Conservation (phyloP, 106 monocot genomes). For the Vanilla planifolia region DNA sequence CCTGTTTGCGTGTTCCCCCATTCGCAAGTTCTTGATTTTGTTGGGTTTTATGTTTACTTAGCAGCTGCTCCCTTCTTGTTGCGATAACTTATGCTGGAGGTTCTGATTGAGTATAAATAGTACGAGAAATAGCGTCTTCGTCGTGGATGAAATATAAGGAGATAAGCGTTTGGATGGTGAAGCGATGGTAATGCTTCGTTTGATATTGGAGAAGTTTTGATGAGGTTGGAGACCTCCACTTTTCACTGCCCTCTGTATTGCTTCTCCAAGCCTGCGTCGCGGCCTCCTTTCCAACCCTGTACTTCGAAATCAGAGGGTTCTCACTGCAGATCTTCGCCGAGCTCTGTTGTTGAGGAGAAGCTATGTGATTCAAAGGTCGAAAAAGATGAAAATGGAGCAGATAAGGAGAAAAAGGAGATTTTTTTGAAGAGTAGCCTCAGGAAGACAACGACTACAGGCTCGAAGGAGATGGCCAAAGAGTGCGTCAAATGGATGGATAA, state of each 20-base stretch:
- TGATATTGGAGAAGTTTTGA: conserved; percentile 3
- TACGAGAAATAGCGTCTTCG: neutral
- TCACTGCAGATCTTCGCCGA: neutral
- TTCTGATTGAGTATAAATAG: neutral
- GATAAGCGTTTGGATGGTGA: neutral
- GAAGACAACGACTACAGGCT: conserved; percentile 12
- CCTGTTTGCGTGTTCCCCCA: neutral
- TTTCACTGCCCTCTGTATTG: conserved; percentile 8
- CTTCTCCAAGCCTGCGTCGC: conserved; percentile 2
- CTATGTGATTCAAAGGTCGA: conserved; percentile 22
- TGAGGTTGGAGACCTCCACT: neutral
- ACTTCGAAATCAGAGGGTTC: neutral
- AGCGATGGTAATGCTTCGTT: neutral
- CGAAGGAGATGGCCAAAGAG: conserved; percentile 14
- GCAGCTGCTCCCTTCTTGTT: no score
- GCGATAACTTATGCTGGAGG: neutral
- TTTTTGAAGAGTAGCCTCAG: conserved; percentile 46
- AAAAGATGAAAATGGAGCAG: neutral
- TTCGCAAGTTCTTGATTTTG: neutral
- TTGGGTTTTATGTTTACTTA: no score
- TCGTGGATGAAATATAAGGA: neutral
- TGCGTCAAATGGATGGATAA: conserved; percentile 67
- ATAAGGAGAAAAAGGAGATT: conserved; percentile 20
- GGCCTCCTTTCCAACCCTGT: neutral
- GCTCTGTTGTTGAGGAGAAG: neutral